A percentile compares a stretch with the other conserved stretches of the same genome.
phyloP scores from a whole-genome alignment of 2,329 filamentous ascomycete species.

The Aspergillus phoenicis region DNA sequence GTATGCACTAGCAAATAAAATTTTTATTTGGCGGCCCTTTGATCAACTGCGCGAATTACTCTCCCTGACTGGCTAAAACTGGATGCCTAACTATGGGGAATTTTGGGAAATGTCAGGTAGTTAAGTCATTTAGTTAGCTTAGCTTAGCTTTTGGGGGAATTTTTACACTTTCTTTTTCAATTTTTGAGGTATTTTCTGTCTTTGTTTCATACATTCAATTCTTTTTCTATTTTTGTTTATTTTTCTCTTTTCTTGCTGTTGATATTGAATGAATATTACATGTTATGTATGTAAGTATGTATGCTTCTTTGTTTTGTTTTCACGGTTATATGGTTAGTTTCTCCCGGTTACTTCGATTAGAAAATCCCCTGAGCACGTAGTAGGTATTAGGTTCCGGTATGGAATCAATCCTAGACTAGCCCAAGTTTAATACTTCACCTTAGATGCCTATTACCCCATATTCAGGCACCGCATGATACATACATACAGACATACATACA shows the following conservation, averaged over 20 bases:
- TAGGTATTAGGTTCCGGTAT: no score
- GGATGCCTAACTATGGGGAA: slow-evolving; percentile 8
- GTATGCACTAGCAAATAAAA: neutral
- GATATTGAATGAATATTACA: no score
- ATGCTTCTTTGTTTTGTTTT: no score
- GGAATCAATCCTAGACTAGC: no score
- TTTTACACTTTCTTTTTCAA: neutral
- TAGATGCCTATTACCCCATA: neutral
- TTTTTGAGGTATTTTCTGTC: neutral
- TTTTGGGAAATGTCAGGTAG: neutral
- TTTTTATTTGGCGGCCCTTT: neutral
- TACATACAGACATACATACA: no score
- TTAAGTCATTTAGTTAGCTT: neutral
- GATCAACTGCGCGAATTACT: slow-evolving; percentile 31
- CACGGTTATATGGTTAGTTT: no score
- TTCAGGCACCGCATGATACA: neutral
- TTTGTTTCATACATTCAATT: neutral
- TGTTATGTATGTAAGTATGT: no score
- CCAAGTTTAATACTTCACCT: no score
- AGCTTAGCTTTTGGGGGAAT: neutral
- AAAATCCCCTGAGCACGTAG: no score
- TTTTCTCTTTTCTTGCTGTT: no score
- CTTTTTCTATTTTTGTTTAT: neutral
- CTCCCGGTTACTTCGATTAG: no score
- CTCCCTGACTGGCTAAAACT: slow-evolving; percentile 12